Evolutionary conservation across 495 filamentous ascomycete species (phyloP), one percentile per base, ranked within the genome.

Genomic region (Penicillium flavigenum): DNA sequence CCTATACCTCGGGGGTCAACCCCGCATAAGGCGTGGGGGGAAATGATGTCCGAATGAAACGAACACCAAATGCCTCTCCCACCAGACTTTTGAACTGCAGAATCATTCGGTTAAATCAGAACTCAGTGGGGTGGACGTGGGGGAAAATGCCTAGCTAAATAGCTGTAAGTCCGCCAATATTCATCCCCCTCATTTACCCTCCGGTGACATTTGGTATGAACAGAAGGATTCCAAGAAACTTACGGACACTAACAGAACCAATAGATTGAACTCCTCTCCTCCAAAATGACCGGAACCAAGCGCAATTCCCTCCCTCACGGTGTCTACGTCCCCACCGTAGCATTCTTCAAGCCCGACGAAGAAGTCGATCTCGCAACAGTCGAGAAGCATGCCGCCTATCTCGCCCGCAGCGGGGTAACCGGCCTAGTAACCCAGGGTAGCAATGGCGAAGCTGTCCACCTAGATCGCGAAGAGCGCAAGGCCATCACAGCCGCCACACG

Each of bases 401-500:
- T 96, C n/a, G 91, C 89, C 50, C 72, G 83, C 51, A 86, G 88
- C 45, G 91, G 91, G 51, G 83, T 95, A 34, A 82, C 86, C 41
- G 92, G 91, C 47, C 77, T 96, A 39, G 85, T 89, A 47, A 91
- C 89, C 17, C 91, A 95, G 71, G 92, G 92, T 27, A 92, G 88
- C 70, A 96, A 95, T 69, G 92, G 92, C 65, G 92, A 94, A 74
- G 89, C 89, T 3, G 88, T 92, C 4, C 90, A 93, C 64, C 76
- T 93, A 24, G 86, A 86, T 46, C 84, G 84, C 34, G 72, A 81
- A 17, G 89, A 93, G 67, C 83, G 89, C 46, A 82, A 81, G 45
- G 70, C 81, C 54, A 82, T 95, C 56, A 94, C 89, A 24, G 75
- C 80, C 48, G 80, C 85, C 17, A 96, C 92, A 1, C 88, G 89